Evolutionary conservation across 2,329 filamentous ascomycete species (phyloP).

Genomic region (Pestalotiopsis sp.): DNA sequence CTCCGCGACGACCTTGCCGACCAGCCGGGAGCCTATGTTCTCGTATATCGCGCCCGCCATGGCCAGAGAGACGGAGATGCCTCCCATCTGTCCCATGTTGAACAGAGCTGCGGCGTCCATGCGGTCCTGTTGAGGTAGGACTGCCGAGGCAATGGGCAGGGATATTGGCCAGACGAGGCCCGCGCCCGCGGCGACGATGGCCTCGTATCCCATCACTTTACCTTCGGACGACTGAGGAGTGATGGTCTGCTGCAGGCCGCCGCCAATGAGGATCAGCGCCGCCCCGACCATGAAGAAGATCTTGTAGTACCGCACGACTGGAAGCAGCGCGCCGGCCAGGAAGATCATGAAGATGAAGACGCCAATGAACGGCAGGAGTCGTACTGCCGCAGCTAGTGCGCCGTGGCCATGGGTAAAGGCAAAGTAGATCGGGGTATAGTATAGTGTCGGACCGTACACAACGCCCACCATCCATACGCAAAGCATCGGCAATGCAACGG

Average conservation of each 20-base stretch:
- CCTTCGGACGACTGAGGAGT: constrained; percentile 25
- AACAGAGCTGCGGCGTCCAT: constrained; percentile 35
- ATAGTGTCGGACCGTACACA: constrained; percentile 44
- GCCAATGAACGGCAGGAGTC: constrained; percentile 38
- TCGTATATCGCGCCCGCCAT: constrained; percentile 34
- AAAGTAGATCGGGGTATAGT: constrained; percentile 60
- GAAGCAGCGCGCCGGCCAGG: constrained; percentile 49
- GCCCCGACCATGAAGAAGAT: constrained; percentile 33
- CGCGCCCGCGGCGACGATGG: constrained; percentile 34
- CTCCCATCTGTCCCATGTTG: constrained; percentile 36
- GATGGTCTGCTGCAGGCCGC: constrained; percentile 30
- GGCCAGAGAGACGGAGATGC: constrained; percentile 29
- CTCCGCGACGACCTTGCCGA: constrained; percentile 22
- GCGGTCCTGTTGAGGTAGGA: constrained; percentile 27
- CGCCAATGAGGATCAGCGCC: constrained; percentile 27
- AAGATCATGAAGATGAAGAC: constrained; percentile 62
- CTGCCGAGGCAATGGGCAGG: constrained; percentile 32
- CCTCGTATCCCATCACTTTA: constrained; percentile 33
- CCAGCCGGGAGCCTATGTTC: constrained; percentile 31
- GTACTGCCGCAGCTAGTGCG: constrained; percentile 42
- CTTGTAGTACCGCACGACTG: constrained; percentile 40
- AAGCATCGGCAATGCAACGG: constrained; percentile 45
- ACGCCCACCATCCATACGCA: constrained; percentile 38
- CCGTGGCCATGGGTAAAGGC: constrained; percentile 49
- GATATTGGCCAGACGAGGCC: constrained; percentile 35